phyloP scores from a whole-genome alignment of 306 rosid genomes.

The Cicer yamashitae region DNA sequence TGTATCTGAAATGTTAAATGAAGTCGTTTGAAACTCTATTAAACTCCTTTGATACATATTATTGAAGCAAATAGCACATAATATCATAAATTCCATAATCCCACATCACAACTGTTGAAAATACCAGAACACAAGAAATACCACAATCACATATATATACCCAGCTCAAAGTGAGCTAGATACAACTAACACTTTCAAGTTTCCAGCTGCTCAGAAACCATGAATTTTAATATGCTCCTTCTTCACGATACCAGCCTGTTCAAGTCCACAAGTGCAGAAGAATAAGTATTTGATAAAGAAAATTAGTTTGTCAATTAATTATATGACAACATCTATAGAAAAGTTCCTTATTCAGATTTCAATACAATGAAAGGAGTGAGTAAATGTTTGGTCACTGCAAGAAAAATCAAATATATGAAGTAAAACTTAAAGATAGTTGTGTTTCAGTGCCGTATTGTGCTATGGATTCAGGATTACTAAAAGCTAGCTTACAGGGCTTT shows the following conservation, averaged over 20 bases:
- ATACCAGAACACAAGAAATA: slow-evolving; percentile 38
- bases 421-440: too few species aligned
- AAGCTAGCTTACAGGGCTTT: not conserved
- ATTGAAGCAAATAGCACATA: slow-evolving; percentile 38
- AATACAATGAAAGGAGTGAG: not conserved
- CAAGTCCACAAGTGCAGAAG: not conserved
- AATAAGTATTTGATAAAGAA: not conserved
- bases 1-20: slow-evolving; percentile 25
- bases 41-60: slow-evolving; percentile 38
- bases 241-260: slow-evolving; percentile 88
- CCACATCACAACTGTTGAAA: slow-evolving; percentile 51
- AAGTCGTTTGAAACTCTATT: not conserved
- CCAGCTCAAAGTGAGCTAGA: slow-evolving; percentile 35
- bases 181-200: slow-evolving; percentile 38
- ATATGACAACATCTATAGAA: not conserved
- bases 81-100: slow-evolving; percentile 47
- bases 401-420: not conserved
- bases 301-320: not conserved
- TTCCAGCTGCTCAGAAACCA: slow-evolving; percentile 68
- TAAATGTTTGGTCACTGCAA: not conserved
- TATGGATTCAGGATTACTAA: too few species aligned
- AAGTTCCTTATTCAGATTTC: not conserved
- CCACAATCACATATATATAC: slow-evolving; percentile 46
- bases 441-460: too few species aligned
- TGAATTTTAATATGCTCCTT: slow-evolving; percentile 74